Conservation (phyloP, 805 yeast species). For the Nakazawaea peltata region DNA sequence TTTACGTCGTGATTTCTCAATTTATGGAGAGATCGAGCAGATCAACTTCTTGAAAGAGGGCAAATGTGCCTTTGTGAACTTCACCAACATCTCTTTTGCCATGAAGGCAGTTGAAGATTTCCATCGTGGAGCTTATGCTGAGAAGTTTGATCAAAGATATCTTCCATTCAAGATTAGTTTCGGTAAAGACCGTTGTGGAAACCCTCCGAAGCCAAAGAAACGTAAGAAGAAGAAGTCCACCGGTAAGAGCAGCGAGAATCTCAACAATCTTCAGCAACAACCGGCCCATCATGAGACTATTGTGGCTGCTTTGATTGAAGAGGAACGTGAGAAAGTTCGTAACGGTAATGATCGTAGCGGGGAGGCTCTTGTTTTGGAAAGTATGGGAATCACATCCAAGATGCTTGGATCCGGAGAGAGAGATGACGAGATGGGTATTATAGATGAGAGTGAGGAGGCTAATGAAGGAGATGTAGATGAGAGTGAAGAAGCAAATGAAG, state of each 20-base stretch:
- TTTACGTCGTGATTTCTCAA: slow-evolving; percentile 50
- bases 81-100: slow-evolving; percentile 54
- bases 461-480: not conserved
- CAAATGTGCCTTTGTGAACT: slow-evolving; percentile 71
- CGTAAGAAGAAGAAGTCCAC: slow-evolving; percentile 26
- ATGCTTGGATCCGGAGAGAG: slow-evolving; percentile 5
- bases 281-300: too few relatives aligned
- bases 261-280: too few relatives aligned
- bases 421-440: not conserved
- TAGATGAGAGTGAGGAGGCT: not conserved
- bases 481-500: not conserved
- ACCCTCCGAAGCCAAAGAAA: slow-evolving; percentile 46
- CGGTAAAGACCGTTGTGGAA: slow-evolving; percentile 80
- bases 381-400: slow-evolving; percentile 20
- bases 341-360: too few relatives aligned
- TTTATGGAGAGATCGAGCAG: slow-evolving; percentile 70
- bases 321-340: too few relatives aligned
- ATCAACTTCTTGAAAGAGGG: slow-evolving; percentile 63
- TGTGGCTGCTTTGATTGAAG: too few relatives aligned
- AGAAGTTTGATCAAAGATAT: slow-evolving; percentile 38
- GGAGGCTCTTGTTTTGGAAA: slow-evolving; percentile 13
- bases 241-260: not conserved
- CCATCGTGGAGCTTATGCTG: slow-evolving; percentile 30
- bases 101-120: slow-evolving; percentile 57
- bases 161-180: slow-evolving; percentile 48